Base-by-base conservation (phyloP, 2,329 filamentous ascomycete genomes). In the Fusarium vanettenii region DNA sequence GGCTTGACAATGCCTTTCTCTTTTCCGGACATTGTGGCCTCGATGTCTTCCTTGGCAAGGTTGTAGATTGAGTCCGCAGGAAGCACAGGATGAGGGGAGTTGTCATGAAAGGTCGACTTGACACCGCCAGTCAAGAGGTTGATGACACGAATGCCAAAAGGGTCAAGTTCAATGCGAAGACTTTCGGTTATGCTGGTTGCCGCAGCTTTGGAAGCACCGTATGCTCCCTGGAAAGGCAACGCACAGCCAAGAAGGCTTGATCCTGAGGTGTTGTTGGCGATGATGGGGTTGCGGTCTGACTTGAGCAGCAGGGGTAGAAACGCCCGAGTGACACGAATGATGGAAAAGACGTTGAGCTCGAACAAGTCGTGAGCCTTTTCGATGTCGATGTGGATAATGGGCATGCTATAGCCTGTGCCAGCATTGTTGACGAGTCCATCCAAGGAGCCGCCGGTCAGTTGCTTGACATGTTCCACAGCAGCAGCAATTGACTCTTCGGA, bases 361-460 rank as follows among this genome's bases (percentile, higher is more conserved):
- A 78, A 80, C 0, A 79, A 25, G 0, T 74, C 70, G 0, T 67
- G 68, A 0, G 69, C 60, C 33, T 74, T 75, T 2, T 71, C 43
- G 3, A 75, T 56, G 3, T 79, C 76, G 5, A 74, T 55, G 10
- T 79, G 72, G 2, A 79, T 22, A 0, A 80, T 52, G 1, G 79
- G 78, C 78, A 76, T 80, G 4, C 63, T 72, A 43, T 78, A 77
- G 4, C 71, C 75, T 5, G 20, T 59, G 0, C 80, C 81, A 5
- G 80, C 79, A 48, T 82, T 82, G 60, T 82, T 82, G 27, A 82
- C 55, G 5, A 81, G 65, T 2, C 71, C 69, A n/a, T 82, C 80
- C 10, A 82, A 66, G 1, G 73, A 69, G n/a, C 79, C 79, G 0
- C 76, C 77, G 0, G 79, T 76, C 1, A 77, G 56, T 2, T 69